A percentile compares a stretch with the other conserved stretches of the same genome.
Conservation (phyloP, 192 early-diverging fungal species). For the Geranomyces variabilis region DNA sequence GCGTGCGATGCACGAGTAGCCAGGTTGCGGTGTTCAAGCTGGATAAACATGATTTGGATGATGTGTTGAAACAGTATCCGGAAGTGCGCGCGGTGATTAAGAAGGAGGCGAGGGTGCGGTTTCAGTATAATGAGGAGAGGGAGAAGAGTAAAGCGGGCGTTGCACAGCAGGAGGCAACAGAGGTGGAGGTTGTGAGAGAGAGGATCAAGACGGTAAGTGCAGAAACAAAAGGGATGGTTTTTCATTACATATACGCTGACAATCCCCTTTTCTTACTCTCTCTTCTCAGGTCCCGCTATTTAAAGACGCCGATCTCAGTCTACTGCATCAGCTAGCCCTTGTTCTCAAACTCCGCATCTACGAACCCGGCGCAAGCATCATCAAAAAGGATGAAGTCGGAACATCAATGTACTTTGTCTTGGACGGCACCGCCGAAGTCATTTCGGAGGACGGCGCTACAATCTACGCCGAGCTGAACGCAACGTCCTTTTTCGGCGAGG, state of each 20-base stretch:
- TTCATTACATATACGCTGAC: no score
- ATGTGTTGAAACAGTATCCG: constrained; percentile 47
- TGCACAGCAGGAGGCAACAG: constrained; percentile 45
- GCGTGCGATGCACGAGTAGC: constrained; percentile 42
- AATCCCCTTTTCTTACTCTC: no score
- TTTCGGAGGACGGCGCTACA: constrained; percentile 50
- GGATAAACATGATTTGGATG: constrained; percentile 48
- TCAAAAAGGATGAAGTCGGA: constrained; percentile 51
- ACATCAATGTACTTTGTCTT: constrained; percentile 58
- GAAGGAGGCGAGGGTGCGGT: constrained; percentile 49
- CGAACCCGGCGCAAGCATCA: constrained; percentile 44
- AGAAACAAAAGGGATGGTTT: no score
- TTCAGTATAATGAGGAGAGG: constrained; percentile 48
- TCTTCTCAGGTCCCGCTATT: constrained; percentile 56
- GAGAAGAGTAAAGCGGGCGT: constrained; percentile 45
- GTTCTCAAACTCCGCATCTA: constrained; percentile 43
- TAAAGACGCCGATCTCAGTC: constrained; percentile 45
- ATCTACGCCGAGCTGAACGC: constrained; percentile 50
- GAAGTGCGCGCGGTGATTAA: constrained; percentile 52
- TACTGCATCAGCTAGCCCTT: constrained; percentile 57
- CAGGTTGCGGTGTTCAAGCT: constrained; percentile 55
- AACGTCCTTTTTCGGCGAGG: constrained; percentile 58
- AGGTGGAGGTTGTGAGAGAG: constrained; percentile 61
- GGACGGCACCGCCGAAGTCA: constrained; percentile 55
- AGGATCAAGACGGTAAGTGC: constrained; percentile 51